Evolutionary conservation across 345 rosid species (phyloP).

Genomic region (Stellera chamaejasme): DNA sequence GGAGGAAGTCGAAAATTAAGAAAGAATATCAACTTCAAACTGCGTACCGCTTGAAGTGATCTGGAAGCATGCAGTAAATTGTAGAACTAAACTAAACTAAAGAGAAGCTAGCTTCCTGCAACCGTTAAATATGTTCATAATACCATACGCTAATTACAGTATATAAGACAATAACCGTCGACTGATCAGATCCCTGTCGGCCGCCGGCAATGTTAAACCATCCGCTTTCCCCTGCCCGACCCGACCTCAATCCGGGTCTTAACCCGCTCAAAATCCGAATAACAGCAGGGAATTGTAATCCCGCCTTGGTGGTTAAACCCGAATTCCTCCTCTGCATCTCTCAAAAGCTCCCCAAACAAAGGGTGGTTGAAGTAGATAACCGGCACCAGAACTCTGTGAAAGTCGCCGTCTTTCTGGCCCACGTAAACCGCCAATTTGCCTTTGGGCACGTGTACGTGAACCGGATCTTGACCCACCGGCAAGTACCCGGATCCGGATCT

Average conservation of each 20-base stretch:
- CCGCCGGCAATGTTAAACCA: slow-evolving; percentile 12
- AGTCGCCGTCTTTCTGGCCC: slow-evolving; percentile 68
- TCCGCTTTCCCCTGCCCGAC: slow-evolving; percentile 35
- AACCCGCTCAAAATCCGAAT: slow-evolving; percentile 76
- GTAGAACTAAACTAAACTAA: too few species aligned
- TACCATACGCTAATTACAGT: not conserved
- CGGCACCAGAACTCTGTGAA: slow-evolving; percentile 70
- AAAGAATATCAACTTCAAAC: too few species aligned
- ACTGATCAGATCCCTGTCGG: slow-evolving; percentile 16
- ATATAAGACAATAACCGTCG: too few species aligned
- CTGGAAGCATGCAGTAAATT: too few species aligned
- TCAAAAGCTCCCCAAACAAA: slow-evolving; percentile 65
- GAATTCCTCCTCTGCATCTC: slow-evolving; percentile 69
- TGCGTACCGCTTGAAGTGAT: too few species aligned
- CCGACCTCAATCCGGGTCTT: slow-evolving; percentile 58
- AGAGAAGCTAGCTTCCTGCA: not conserved
- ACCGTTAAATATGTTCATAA: too few species aligned
- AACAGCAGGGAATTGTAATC: slow-evolving; percentile 81
- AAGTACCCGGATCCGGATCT: slow-evolving; percentile 31
- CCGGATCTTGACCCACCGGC: slow-evolving; percentile 26
- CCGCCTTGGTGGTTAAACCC: slow-evolving; percentile 84
- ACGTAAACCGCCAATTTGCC: slow-evolving; percentile 83
- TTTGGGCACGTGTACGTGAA: slow-evolving; percentile 44
- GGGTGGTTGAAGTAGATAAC: slow-evolving; percentile 92
- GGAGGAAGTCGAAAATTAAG: too few species aligned